Conservation (phyloP, 2,329 filamentous ascomycete species). For the Phoma sp. region DNA sequence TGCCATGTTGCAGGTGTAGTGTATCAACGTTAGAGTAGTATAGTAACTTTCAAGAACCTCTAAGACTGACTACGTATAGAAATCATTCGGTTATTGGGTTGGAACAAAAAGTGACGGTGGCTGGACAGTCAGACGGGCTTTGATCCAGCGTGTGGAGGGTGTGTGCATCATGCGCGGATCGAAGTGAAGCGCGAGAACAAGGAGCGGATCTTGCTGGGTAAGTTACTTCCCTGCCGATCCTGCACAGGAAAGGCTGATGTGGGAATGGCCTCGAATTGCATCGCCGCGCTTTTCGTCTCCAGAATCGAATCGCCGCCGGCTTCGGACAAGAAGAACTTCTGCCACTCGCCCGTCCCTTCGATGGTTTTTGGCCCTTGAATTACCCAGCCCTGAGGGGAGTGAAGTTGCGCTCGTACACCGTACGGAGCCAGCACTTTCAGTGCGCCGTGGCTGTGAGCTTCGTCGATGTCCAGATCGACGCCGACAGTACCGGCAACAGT, state of each 20-base stretch:
- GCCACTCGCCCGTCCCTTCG: constrained; percentile 11
- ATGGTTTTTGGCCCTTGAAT: neutral
- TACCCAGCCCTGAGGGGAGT: constrained; percentile 13
- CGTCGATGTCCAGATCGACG: constrained; percentile 2
- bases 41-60: too few species aligned
- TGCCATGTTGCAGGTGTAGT: too few species aligned
- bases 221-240: neutral
- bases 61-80: too few species aligned
- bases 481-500: constrained; percentile 7
- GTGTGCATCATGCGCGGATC: neutral
- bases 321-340: neutral
- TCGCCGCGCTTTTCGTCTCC: too few species aligned
- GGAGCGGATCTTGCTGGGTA: neutral
- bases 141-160: too few species aligned
- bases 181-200: neutral
- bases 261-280: too few species aligned
- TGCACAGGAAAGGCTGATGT: too few species aligned
- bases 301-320: neutral
- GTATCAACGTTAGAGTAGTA: too few species aligned
- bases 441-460: neutral
- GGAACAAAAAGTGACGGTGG: too few species aligned
- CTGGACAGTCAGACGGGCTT: too few species aligned
- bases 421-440: constrained; percentile 5
- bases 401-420: neutral
- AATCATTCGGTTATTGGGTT: too few species aligned